These are phyloP conservation scores for Chlorokybus atmophyticus DNA, from an alignment of 139 green algal genomes.

Conservation along the genomic window DNA sequence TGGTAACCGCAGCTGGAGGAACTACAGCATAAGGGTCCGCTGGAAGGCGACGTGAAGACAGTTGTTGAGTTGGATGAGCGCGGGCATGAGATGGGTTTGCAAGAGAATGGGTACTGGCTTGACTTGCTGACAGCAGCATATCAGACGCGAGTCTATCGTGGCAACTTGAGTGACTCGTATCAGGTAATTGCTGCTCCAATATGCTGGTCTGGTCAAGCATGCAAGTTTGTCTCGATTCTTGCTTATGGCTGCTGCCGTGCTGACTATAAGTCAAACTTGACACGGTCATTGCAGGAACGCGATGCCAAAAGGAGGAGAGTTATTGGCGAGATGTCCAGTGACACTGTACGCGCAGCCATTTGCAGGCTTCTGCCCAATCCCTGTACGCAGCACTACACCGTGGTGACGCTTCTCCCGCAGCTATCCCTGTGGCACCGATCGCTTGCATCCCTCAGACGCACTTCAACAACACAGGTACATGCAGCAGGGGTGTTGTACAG, in stretches of 20 bases:
- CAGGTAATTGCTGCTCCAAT: neutral
- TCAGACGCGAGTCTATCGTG: neutral
- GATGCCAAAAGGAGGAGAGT: neutral
- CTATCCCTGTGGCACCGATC: neutral
- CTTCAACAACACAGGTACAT: too few relatives aligned
- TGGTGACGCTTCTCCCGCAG: neutral
- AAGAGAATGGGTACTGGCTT: too few relatives aligned
- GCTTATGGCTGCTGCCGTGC: neutral
- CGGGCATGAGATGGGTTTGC: slow-evolving; percentile 37
- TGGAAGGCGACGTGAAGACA: slow-evolving; percentile 46
- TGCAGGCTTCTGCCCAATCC: slow-evolving; percentile 1
- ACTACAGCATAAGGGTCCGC: slow-evolving; percentile 40
- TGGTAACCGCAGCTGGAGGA: slow-evolving; percentile 12
- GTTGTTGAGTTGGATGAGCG: slow-evolving; percentile 48
- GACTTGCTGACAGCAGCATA: neutral
- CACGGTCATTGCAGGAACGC: neutral
- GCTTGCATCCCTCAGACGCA: too few relatives aligned
- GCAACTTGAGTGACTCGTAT: neutral
- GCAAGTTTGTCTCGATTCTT: neutral
- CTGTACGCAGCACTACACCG: neutral
- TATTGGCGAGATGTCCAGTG: neutral
- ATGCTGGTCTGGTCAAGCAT: neutral
- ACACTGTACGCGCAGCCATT: neutral
- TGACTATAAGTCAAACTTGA: neutral
- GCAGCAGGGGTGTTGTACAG: too few relatives aligned